Conservation (phyloP, 345 rosid genomes). For the Citrus reticulata region DNA sequence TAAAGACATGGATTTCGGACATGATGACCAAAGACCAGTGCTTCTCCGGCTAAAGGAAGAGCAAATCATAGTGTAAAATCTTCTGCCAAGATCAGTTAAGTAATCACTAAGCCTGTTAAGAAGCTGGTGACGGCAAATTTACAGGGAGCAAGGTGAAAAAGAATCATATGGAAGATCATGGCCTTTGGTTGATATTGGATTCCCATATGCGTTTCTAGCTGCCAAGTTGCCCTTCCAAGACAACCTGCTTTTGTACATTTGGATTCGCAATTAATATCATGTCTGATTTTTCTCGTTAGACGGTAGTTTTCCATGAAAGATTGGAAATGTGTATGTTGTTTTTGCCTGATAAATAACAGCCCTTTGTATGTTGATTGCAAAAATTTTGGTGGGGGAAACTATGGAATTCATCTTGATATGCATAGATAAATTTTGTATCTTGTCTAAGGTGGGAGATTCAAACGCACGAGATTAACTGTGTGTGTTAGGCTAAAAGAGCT, state of each 20-base stretch:
- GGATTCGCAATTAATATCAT: conserved; percentile 12
- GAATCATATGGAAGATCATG: background rate
- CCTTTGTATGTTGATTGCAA: background rate
- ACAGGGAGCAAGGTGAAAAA: conserved; percentile 4
- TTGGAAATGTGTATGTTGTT: background rate
- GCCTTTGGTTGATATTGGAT: background rate
- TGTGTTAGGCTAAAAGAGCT: background rate
- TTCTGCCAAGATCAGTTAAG: background rate
- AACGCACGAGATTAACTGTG: background rate
- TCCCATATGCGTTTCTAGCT: conserved; percentile 3
- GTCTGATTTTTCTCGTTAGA: conserved; percentile 11
- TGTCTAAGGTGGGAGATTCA: background rate
- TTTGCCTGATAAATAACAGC: background rate
- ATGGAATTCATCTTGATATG: background rate
- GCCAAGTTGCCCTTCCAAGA: background rate
- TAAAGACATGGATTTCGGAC: conserved; percentile 43
- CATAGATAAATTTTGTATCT: background rate
- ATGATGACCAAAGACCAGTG: conserved; percentile 50
- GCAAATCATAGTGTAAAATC: conserved; percentile 43
- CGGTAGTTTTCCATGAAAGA: background rate
- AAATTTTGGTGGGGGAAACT: background rate
- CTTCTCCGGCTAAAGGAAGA: conserved; percentile 73
- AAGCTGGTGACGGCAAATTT: conserved; percentile 9
- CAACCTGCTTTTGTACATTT: conserved; percentile 16
- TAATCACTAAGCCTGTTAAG: background rate